A percentile compares a stretch with the other conserved stretches of the same genome.
Evolutionary conservation across 495 filamentous ascomycete genomes (phyloP).

Genomic region (Aspergillus wentii): DNA sequence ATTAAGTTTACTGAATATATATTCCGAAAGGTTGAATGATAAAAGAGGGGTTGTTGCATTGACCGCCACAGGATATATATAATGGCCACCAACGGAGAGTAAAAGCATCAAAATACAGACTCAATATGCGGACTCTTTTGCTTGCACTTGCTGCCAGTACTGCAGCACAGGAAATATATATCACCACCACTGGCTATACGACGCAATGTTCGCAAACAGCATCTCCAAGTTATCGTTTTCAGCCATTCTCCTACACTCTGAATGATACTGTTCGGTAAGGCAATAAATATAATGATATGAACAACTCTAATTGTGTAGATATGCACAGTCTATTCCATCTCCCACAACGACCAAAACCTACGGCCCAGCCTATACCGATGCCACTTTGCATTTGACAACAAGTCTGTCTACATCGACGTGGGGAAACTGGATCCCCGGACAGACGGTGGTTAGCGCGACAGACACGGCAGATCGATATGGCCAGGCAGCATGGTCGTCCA

Average conservation of each 20-base stretch:
- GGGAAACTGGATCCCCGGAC: slow-evolving; percentile 25
- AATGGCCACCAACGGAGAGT: no score
- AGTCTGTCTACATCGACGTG: slow-evolving; percentile 12
- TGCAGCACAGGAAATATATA: background rate
- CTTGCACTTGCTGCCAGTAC: no score
- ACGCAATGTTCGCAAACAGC: background rate
- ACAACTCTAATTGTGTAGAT: background rate
- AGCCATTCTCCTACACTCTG: background rate
- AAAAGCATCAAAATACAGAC: no score
- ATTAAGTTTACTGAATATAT: no score
- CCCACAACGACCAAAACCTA: background rate
- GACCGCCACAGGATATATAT: no score
- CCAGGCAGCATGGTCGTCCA: slow-evolving; percentile 30
- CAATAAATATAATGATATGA: background rate
- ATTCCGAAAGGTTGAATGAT: no score
- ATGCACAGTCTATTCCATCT: background rate
- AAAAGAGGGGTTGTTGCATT: no score
- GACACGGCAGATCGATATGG: slow-evolving; percentile 25
- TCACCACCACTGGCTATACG: background rate
- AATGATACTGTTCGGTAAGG: background rate
- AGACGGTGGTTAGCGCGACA: slow-evolving; percentile 20
- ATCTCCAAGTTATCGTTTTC: background rate
- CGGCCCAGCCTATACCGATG: background rate
- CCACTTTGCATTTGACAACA: background rate
- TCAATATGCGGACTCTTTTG: no score